Conservation (phyloP, 179 eudicot genomes). For the Silene noctiflora region DNA sequence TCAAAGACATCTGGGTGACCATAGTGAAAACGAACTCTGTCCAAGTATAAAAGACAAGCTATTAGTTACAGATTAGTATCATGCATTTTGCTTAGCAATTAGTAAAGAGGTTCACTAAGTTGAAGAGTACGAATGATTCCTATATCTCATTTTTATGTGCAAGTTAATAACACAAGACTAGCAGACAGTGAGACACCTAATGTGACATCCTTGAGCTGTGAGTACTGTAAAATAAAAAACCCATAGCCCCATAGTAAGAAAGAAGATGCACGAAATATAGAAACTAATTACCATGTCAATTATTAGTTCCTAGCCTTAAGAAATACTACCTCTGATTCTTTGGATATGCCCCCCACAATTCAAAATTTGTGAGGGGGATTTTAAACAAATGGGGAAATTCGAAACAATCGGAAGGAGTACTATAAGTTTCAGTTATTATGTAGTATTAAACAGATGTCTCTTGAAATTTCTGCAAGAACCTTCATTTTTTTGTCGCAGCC, state of each 20-base stretch:
- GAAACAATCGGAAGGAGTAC: no score
- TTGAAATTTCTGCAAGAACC: not conserved
- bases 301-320: not conserved
- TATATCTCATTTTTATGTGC: not conserved
- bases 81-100: not conserved
- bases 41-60: constrained; percentile 12
- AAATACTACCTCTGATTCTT: not conserved
- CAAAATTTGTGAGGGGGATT: no score
- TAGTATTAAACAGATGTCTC: not conserved
- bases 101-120: not conserved
- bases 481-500: no score
- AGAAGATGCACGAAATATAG: not conserved
- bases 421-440: not conserved
- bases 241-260: not conserved
- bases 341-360: no score
- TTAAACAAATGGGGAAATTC: no score
- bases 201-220: not conserved
- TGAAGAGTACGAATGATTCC: not conserved
- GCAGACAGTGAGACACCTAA: constrained; percentile 1
- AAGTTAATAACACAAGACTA: not conserved
- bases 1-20: constrained; percentile 98
- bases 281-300: not conserved
- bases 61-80: not conserved
- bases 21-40: constrained; percentile 96
- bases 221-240: not conserved